Conservation (phyloP, 129 eudicot species). For the Escallonia herrerae region DNA sequence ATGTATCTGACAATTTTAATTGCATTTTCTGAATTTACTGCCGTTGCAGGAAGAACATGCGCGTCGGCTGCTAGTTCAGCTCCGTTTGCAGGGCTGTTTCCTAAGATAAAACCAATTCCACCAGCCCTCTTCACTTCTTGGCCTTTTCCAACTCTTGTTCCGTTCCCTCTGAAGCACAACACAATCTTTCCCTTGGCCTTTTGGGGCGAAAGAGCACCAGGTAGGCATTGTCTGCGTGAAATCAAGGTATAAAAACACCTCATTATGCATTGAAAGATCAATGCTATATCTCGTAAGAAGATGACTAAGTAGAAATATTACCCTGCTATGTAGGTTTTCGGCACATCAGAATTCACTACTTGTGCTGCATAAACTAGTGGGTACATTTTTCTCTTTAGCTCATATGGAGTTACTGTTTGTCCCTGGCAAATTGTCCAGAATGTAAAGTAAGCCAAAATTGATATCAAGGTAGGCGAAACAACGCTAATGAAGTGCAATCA, state of each 20-base stretch:
- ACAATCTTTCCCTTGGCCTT: conserved; percentile 80
- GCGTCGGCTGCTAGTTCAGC: conserved; percentile 61
- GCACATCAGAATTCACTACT: conserved; percentile 37
- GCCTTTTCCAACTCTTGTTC: conserved; percentile 76
- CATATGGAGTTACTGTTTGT: conserved; percentile 66
- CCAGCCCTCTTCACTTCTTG: conserved; percentile 79
- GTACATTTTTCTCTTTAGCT: conserved; percentile 54
- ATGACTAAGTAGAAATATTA: conserved; percentile 5
- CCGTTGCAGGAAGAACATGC: conserved; percentile 84
- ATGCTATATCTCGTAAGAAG: no score
- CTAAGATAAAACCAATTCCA: conserved; percentile 69
- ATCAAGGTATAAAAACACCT: conserved; percentile 22
- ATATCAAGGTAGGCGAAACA: no score
- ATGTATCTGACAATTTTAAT: conserved; percentile 48
- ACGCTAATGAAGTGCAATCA: no score
- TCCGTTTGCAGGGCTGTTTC: conserved; percentile 54
- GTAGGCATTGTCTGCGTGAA: conserved; percentile 75
- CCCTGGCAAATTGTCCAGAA: conserved; percentile 39
- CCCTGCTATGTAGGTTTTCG: conserved; percentile 54
- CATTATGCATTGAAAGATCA: neutral
- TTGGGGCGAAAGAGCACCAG: conserved; percentile 59
- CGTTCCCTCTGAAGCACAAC: conserved; percentile 70
- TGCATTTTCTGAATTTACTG: conserved; percentile 42
- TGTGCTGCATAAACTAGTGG: conserved; percentile 76
- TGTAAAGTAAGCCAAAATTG: no score